A percentile compares a stretch with the other conserved stretches of the same genome.
phyloP scores from a whole-genome alignment of 257 asterid genomes.

The Solanum habrochaites region DNA sequence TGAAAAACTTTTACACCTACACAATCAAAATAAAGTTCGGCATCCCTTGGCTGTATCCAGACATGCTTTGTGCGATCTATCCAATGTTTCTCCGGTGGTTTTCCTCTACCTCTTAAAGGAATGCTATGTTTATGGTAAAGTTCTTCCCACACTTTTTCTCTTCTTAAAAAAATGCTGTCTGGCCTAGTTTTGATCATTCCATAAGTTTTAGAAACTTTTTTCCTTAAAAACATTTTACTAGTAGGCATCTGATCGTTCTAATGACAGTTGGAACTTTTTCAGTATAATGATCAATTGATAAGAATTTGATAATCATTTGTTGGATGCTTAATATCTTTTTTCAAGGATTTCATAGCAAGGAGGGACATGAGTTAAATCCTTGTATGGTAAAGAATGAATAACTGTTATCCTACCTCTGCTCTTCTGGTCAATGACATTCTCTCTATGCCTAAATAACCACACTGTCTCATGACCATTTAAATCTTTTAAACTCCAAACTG shows the following conservation, averaged over 20 bases:
- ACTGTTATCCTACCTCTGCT: neutral
- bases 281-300: neutral
- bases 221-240: neutral
- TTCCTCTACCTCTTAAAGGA: constrained; percentile 68
- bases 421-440: neutral
- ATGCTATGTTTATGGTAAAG: constrained; percentile 59
- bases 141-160: neutral
- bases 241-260: neutral
- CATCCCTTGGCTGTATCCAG: constrained; percentile 26
- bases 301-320: neutral
- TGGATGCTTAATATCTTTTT: neutral
- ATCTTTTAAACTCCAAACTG: neutral
- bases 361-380: neutral
- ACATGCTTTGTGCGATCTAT: constrained; percentile 70
- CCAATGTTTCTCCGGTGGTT: constrained; percentile 74
- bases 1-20: constrained; percentile 11
- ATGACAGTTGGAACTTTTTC: neutral
- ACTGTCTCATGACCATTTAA: neutral
- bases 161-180: neutral
- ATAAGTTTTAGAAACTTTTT: neutral
- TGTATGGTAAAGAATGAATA: neutral
- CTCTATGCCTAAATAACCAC: neutral
- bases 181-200: neutral
- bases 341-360: neutral
- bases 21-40: constrained; percentile 5